Evolutionary conservation across 2,329 filamentous ascomycete species (phyloP).

Genomic region (Fusarium nygamai): DNA sequence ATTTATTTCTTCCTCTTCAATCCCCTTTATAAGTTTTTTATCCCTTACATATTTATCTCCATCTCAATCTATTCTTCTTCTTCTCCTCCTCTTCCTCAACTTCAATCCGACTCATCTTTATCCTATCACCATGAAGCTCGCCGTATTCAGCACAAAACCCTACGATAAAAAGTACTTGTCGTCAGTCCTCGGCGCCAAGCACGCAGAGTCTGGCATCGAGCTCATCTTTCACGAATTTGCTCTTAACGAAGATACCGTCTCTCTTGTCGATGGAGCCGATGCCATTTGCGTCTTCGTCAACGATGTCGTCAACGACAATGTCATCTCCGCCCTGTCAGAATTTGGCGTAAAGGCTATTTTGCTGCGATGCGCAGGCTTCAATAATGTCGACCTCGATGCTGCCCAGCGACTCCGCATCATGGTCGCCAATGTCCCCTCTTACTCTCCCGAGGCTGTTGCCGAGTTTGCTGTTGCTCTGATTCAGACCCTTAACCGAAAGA

Average conservation of each 20-base stretch:
- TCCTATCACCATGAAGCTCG: slow-evolving; percentile 60
- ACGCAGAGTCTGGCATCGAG: slow-evolving; percentile 52
- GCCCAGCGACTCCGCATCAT: slow-evolving; percentile 66
- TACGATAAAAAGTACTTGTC: slow-evolving; percentile 68
- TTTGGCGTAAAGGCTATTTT: slow-evolving; percentile 67
- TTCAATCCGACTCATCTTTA: background rate
- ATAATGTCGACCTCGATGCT: slow-evolving; percentile 69
- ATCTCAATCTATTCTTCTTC: background rate
- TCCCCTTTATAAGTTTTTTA: background rate
- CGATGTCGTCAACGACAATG: slow-evolving; percentile 62
- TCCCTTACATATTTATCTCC: background rate
- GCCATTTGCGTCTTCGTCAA: slow-evolving; percentile 77
- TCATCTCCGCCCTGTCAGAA: slow-evolving; percentile 61
- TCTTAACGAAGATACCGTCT: slow-evolving; percentile 64
- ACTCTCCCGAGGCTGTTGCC: slow-evolving; percentile 75
- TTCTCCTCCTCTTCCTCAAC: background rate
- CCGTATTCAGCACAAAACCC: slow-evolving; percentile 72
- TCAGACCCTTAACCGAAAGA: slow-evolving; percentile 74
- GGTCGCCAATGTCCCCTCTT: slow-evolving; percentile 73
- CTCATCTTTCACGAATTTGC: slow-evolving; percentile 68
- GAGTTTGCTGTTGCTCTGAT: slow-evolving; percentile 75
- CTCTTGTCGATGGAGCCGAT: slow-evolving; percentile 61
- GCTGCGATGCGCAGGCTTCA: slow-evolving; percentile 74
- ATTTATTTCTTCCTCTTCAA: background rate
- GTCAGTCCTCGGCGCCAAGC: slow-evolving; percentile 50